Conservation (phyloP, 1,284 basidiomycete species). For the Puccinia coronata region DNA sequence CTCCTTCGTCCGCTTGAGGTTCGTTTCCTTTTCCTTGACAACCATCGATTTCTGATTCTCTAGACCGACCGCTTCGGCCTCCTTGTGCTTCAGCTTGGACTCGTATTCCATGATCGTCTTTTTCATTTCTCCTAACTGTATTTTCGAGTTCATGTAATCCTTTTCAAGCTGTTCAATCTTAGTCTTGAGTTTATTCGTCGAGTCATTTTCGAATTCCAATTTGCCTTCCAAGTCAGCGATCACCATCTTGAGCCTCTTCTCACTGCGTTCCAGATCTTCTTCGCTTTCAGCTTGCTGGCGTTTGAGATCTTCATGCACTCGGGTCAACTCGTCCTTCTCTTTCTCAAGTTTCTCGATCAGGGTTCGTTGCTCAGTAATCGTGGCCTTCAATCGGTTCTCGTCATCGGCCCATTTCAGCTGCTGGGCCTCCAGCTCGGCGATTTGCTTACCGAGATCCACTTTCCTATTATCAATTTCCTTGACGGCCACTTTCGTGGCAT, state of each 20-base stretch:
- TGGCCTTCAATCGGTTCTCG: conserved; percentile 49
- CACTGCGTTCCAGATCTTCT: conserved; percentile 73
- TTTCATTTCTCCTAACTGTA: conserved; percentile 75
- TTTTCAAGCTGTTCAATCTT: conserved; percentile 49
- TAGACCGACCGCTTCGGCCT: conserved; percentile 70
- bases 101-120: conserved; percentile 78
- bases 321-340: conserved; percentile 50
- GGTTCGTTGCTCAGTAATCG: conserved; percentile 49
- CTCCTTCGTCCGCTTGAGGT: conserved; percentile 63
- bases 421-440: conserved; percentile 52
- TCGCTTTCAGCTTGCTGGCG: conserved; percentile 73
- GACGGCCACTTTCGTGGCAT: conserved; percentile 61
- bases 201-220: conserved; percentile 68
- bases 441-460: conserved; percentile 51
- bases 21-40: conserved; percentile 60
- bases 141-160: conserved; percentile 64
- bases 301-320: conserved; percentile 71
- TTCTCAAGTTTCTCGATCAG: conserved; percentile 52
- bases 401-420: conserved; percentile 46
- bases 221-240: conserved; percentile 74
- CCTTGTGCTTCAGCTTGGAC: conserved; percentile 74
- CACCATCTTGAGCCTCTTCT: conserved; percentile 72
- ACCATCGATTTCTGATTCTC: conserved; percentile 65
- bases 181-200: conserved; percentile 56
- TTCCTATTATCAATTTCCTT: conserved; percentile 47